A percentile compares a stretch with the other conserved stretches of the same genome.
phyloP scores from a whole-genome alignment of 495 filamentous ascomycete species.

The Podospora appendiculata region DNA sequence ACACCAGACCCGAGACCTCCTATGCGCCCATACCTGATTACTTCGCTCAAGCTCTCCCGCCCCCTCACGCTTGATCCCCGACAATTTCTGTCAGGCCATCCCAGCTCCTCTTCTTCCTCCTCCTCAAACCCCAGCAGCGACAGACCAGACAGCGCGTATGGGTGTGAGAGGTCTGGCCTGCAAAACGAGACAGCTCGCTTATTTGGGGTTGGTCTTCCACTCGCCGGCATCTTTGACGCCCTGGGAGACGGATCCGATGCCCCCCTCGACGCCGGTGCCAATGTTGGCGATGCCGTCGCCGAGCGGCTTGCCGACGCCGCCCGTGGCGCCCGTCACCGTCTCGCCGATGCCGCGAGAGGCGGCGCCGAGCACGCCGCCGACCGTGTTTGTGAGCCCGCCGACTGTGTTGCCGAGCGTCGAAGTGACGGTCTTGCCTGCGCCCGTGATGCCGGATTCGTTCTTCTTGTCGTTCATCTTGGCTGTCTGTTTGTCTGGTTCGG shows the following conservation, averaged over 20 bases:
- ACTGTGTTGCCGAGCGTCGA: slow-evolving; percentile 48
- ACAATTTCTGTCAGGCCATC: too few species aligned
- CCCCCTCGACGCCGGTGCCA: slow-evolving; percentile 53
- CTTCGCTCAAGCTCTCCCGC: too few species aligned
- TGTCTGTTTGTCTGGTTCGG: too few species aligned
- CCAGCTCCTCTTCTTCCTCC: too few species aligned
- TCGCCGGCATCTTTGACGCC: slow-evolving; percentile 63
- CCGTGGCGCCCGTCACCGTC: slow-evolving; percentile 42
- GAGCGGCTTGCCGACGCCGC: slow-evolving; percentile 55
- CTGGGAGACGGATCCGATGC: slow-evolving; percentile 46
- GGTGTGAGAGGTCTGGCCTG: too few species aligned
- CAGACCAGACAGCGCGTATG: neutral
- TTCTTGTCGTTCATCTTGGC: slow-evolving; percentile 26
- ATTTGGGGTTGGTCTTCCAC: slow-evolving; percentile 42
- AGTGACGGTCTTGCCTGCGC: slow-evolving; percentile 55
- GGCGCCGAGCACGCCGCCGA: slow-evolving; percentile 61
- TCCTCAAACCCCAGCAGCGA: neutral
- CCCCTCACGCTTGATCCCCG: too few species aligned
- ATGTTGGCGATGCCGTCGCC: slow-evolving; percentile 57
- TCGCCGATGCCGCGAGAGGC: slow-evolving; percentile 45
- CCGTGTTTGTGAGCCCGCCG: slow-evolving; percentile 52
- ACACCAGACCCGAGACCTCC: too few species aligned
- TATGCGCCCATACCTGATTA: too few species aligned
- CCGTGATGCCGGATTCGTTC: slow-evolving; percentile 52
- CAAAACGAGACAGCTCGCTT: too few species aligned